These are phyloP conservation scores for Cercospora sp. DNA, from an alignment of 2,329 filamentous ascomycete genomes.

Conservation along the genomic window DNA sequence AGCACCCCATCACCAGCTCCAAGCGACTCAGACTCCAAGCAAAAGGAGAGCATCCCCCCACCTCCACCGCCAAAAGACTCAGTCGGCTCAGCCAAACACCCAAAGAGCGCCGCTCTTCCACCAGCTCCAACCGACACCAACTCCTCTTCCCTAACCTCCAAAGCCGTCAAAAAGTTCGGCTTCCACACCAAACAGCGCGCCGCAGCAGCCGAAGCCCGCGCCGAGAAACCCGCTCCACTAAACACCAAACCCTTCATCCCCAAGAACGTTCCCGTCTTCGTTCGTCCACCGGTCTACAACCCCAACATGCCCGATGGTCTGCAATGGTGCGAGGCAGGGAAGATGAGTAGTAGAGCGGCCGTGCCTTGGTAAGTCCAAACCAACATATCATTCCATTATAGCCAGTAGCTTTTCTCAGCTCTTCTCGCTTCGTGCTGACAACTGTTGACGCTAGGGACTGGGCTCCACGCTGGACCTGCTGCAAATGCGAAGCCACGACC, in stretches of 20 bases:
- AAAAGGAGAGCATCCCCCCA: background rate
- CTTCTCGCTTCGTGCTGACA: too few species aligned
- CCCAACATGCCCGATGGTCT: slow-evolving; percentile 10
- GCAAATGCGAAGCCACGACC: slow-evolving; percentile 29
- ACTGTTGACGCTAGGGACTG: slow-evolving; percentile 24
- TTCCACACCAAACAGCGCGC: background rate
- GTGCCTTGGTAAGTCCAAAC: slow-evolving; percentile 1
- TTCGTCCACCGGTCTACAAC: slow-evolving; percentile 28
- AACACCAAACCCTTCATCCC: background rate
- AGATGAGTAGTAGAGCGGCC: slow-evolving; percentile 23
- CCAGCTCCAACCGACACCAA: background rate
- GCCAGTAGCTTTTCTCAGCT: background rate
- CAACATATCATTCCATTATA: background rate
- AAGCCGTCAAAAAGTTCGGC: background rate
- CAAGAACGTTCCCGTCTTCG: background rate
- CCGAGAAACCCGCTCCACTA: background rate
- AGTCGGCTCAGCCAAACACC: background rate
- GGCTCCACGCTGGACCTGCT: slow-evolving; percentile 36
- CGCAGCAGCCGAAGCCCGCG: background rate
- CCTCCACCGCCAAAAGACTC: background rate
- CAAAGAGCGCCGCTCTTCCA: background rate
- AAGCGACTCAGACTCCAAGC: background rate
- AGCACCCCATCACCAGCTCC: background rate
- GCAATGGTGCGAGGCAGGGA: slow-evolving; percentile 24
- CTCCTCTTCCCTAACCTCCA: background rate